Base-by-base conservation (phyloP, 768 basidiomycete genomes). In the Chiua virens region DNA sequence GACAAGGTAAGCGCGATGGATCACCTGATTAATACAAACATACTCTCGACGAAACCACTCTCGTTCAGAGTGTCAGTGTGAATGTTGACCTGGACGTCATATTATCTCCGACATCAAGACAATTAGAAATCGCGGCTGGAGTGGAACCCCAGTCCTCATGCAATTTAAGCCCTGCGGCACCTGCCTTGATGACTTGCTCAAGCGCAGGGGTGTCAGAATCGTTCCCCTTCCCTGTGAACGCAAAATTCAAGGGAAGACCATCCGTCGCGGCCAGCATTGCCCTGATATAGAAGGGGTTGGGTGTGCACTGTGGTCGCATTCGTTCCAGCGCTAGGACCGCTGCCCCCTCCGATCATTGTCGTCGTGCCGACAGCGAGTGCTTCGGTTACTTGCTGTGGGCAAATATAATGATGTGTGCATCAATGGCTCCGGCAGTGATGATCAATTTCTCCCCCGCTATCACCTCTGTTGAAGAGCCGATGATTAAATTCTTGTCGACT, bases 141-240 rank as follows among this genome's bases (percentile, higher is more conserved):
- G 94, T 95, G 18, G 82, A 78, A 3, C 96, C 96, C 96, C 96
- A 98, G 68, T 98, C 96, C 69, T 98, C 97, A 61, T 99, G 97
- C 52, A 99, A 71, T 73, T 99, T 99, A 59, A 98, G 67, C 2
- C 97, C 97, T 14, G 79, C 81, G 1, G 91, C 92, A 10, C 95
- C 95, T 13, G 92, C 91, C 52, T 76, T 75, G 22, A 96, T 76
- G 48, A 94, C 76, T 52, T 97, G 95, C 66, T 85, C 86, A 47
- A 98, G 66, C 4, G 89, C 87, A 3, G 59, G 75, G 10, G 78
- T 73, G 0, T 86, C 92, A 1, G 89, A 80, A 63, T 99, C 97
- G 58, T 98, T 98, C 0, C 95, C 97, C 70, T 97, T 98, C 14
- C 95, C 96, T 1, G 97, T 99, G 64, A 98, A 90, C 3, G 79